Base-by-base conservation (phyloP, 768 basidiomycete species). In the Leccinum imitatum region DNA sequence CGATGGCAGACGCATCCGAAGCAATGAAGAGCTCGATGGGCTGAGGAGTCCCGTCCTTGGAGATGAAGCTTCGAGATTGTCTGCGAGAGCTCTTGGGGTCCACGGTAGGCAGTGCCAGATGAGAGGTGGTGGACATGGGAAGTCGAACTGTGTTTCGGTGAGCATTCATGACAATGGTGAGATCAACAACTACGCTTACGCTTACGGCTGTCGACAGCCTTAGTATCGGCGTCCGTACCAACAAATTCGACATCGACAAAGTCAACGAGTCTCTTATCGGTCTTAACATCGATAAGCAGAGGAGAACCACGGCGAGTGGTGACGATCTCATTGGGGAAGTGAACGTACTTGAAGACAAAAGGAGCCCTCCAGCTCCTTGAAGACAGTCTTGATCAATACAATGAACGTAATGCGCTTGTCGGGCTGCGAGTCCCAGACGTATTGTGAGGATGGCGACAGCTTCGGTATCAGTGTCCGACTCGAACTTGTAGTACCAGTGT, bases 21-120 rank as follows among this genome's bases (percentile, higher is more conserved):
- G 97, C 97, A 67, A 99, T 90, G 80, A 98, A 98, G 82, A 95
- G 98, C 72, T 99, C 97, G 77, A 99, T 99, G 47, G 97, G 96
- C 68, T 98, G 95, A 41, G 96, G 95, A 69, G 95, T 87, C 52
- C 97, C 97, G 76, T 99, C 97, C 69, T 98, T 96, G 15, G 93
- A 92, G 82, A 98, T 92, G 83, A 98, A 99, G 47, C 95, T 95
- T 21, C 97, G 90, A 44, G 95, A 97, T 74, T 98, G 97, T 27
- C 93, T 90, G 64, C 95, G 91, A 65, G 91, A 82, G 59, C 97
- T 86, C 76, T 95, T 96, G 62, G 88, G 83, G 78, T 78, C 37
- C 75, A 74, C 17, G 83, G 85, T 35, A 2, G 69, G 69, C 0
- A 91, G 89, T 14, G 85, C 86, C 50, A 96, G 87, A 39, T 91